These are phyloP conservation scores for Talinum fruticosum DNA, from an alignment of 148 eudicot species.

Conservation along the genomic window DNA sequence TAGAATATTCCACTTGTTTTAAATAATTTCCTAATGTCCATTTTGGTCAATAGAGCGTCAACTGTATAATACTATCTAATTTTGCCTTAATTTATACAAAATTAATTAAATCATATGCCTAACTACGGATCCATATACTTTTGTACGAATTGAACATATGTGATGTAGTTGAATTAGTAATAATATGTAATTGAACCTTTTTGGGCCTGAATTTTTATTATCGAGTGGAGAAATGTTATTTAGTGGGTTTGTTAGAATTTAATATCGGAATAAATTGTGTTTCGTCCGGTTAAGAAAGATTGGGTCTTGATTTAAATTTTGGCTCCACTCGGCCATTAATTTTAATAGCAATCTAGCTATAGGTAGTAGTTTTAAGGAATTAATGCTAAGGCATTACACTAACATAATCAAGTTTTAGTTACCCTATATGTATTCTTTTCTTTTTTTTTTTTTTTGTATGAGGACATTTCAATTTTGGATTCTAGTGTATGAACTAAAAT, in stretches of 20 bases:
- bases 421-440: too few relatives aligned
- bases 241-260: neutral
- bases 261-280: neutral
- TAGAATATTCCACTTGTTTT: constrained; percentile 3
- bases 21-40: neutral
- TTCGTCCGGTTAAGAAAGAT: too few relatives aligned
- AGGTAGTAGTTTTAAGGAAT: neutral
- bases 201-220: neutral
- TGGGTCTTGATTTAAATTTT: too few relatives aligned
- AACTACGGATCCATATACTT: neutral
- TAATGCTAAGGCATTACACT: neutral
- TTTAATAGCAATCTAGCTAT: neutral
- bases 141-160: neutral
- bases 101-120: neutral
- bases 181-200: neutral
- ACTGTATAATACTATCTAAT: neutral
- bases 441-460: too few relatives aligned
- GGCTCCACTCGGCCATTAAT: too few relatives aligned
- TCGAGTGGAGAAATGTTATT: too few relatives aligned
- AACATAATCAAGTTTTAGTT: too few relatives aligned
- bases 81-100: neutral
- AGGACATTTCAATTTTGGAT: too few relatives aligned
- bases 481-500: too few relatives aligned
- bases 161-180: neutral
- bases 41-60: neutral